Conservation (phyloP, 2,329 filamentous ascomycete species). For the Orbilia blumenaviensis region DNA sequence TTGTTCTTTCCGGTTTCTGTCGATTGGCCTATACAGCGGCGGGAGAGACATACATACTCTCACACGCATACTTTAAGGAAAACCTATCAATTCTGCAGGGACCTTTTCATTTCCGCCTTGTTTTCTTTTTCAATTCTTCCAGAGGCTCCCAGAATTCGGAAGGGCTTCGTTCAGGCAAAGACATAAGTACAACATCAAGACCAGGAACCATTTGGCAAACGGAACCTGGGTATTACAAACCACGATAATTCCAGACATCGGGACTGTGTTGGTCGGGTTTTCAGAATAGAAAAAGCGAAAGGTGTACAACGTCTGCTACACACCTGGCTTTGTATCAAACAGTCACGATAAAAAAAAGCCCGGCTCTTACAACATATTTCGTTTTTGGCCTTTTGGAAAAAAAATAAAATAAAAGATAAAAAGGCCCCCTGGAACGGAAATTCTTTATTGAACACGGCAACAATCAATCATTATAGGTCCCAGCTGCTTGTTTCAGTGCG, state of each 20-base stretch:
- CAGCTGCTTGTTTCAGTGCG: slow-evolving; percentile 4
- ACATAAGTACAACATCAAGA: slow-evolving; percentile 39
- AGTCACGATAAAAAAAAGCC: slow-evolving; percentile 35
- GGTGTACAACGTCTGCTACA: slow-evolving; percentile 46
- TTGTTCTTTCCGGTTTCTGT: neutral
- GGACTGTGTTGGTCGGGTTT: slow-evolving; percentile 32
- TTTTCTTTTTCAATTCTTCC: slow-evolving; percentile 15
- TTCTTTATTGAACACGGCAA: neutral
- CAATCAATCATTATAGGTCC: neutral
- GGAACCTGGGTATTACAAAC: slow-evolving; percentile 22
- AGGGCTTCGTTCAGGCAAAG: slow-evolving; percentile 16
- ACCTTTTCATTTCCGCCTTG: neutral
- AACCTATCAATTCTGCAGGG: neutral
- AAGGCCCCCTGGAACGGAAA: neutral
- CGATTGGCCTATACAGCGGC: neutral
- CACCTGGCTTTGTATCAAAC: slow-evolving; percentile 4
- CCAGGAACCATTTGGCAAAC: slow-evolving; percentile 33
- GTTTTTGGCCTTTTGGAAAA: neutral
- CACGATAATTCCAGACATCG: slow-evolving; percentile 44
- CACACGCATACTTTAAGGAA: no score
- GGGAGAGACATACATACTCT: neutral
- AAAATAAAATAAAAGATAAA: no score
- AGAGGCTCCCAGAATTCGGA: slow-evolving; percentile 20
- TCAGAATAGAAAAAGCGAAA: slow-evolving; percentile 8
- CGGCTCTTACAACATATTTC: neutral